phyloP scores from a whole-genome alignment of 2,329 filamentous ascomycete genomes.

The Pseudogymnoascus sp. region DNA sequence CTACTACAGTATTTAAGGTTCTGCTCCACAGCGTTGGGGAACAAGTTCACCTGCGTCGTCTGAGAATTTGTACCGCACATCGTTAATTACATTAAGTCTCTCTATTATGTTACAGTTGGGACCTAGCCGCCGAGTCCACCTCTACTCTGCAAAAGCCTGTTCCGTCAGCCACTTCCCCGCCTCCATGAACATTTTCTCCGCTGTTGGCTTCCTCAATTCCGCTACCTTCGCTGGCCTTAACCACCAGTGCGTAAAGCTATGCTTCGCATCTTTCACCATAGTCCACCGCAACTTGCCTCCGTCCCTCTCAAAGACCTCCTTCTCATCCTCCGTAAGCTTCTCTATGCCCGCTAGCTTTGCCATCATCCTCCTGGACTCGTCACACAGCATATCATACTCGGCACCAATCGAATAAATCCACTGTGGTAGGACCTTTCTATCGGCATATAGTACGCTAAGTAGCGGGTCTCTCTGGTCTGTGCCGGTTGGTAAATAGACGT shows the following conservation, averaged over 20 bases:
- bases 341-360: constrained; percentile 12
- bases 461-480: constrained; percentile 21
- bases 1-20: background rate
- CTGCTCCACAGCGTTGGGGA: background rate
- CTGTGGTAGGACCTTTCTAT: constrained; percentile 18
- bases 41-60: background rate
- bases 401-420: constrained; percentile 22
- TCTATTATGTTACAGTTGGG: background rate
- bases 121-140: background rate
- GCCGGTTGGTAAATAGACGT: constrained; percentile 18
- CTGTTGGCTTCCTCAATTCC: background rate
- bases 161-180: constrained; percentile 2
- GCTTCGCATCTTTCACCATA: background rate
- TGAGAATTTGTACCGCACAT: background rate
- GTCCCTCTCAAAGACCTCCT: background rate
- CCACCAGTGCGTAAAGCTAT: constrained; percentile 3
- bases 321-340: constrained; percentile 1
- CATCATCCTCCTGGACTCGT: constrained; percentile 17
- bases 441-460: constrained; percentile 19
- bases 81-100: background rate
- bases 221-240: background rate
- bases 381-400: constrained; percentile 23
- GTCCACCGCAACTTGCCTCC: background rate
- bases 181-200: constrained; percentile 1
- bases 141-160: background rate